Evolutionary conservation across 805 yeast species (phyloP).

Genomic region (Candida vaughaniae): DNA sequence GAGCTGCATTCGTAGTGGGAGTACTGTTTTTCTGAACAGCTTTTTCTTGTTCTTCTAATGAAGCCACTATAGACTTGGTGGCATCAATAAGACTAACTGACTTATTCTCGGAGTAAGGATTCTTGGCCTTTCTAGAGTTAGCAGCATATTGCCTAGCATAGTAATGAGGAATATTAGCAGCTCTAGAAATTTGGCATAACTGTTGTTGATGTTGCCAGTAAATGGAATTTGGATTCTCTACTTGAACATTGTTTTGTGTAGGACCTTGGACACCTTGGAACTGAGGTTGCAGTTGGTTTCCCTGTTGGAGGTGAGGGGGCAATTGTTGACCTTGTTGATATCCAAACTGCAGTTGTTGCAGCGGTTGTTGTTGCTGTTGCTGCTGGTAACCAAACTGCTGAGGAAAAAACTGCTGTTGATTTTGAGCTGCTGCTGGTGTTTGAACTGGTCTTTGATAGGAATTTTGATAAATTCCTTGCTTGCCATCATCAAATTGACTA

Average conservation of each 20-base stretch:
- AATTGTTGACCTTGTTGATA: slow-evolving; percentile 17
- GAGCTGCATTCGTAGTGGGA: slow-evolving; percentile 36
- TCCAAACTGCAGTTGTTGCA: slow-evolving; percentile 23
- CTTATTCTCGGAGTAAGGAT: slow-evolving; percentile 37
- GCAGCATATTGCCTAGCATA: slow-evolving; percentile 84
- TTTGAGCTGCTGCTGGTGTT: slow-evolving; percentile 20
- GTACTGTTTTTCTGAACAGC: slow-evolving; percentile 26
- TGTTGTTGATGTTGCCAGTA: slow-evolving; percentile 82
- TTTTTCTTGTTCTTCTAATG: slow-evolving; percentile 45
- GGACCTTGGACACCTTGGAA: slow-evolving; percentile 3
- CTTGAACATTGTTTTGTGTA: slow-evolving; percentile 16
- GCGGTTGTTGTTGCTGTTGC: slow-evolving; percentile 27
- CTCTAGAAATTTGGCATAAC: slow-evolving; percentile 67
- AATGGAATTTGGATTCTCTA: slow-evolving; percentile 42
- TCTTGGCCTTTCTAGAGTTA: slow-evolving; percentile 50
- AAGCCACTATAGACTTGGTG: slow-evolving; percentile 35
- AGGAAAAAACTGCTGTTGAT: slow-evolving; percentile 20
- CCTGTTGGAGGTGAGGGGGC: slow-evolving; percentile 6
- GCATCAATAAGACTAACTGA: slow-evolving; percentile 41
- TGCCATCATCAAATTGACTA: slow-evolving; percentile 4
- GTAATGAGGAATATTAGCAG: slow-evolving; percentile 66
- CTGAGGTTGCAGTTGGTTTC: background rate
- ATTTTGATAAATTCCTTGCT: background rate
- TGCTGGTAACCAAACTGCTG: slow-evolving; percentile 25
- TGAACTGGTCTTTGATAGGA: slow-evolving; percentile 5